Percentiles rank a stretch among this genome's conserved stretches.
These are phyloP conservation scores for Russula earlei DNA, from an alignment of 768 basidiomycete species.

Conservation along the genomic window DNA sequence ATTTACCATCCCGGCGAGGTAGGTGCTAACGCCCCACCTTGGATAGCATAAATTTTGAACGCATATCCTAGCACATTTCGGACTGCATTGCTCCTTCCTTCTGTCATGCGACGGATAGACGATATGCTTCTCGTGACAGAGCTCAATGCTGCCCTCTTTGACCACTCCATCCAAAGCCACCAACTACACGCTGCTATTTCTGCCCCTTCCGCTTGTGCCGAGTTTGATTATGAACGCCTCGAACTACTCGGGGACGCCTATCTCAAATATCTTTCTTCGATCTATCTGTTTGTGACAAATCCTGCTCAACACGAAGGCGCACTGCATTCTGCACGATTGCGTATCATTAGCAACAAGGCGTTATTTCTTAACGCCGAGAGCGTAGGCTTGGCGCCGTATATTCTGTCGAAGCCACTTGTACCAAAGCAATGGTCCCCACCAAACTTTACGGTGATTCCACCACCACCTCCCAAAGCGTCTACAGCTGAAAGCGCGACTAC, in stretches of 20 bases:
- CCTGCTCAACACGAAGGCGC: slow-evolving; percentile 57
- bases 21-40: slow-evolving; percentile 7
- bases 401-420: slow-evolving; percentile 63
- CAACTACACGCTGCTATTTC: slow-evolving; percentile 58
- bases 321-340: slow-evolving; percentile 56
- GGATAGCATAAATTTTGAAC: not conserved
- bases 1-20: slow-evolving; percentile 69
- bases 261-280: slow-evolving; percentile 67
- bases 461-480: slow-evolving; percentile 5
- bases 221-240: slow-evolving; percentile 74
- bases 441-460: slow-evolving; percentile 27
- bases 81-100: slow-evolving; percentile 63
- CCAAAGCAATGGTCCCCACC: slow-evolving; percentile 59
- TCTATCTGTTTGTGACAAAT: slow-evolving; percentile 63
- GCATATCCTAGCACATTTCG: slow-evolving; percentile 46
- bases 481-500: not conserved
- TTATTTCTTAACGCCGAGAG: slow-evolving; percentile 46
- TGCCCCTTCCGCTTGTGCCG: slow-evolving; percentile 58
- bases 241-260: slow-evolving; percentile 82
- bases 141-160: slow-evolving; percentile 60
- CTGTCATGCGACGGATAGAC: slow-evolving; percentile 62
- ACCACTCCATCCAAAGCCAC: slow-evolving; percentile 49
- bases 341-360: slow-evolving; percentile 66
- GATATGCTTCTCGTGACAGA: slow-evolving; percentile 69
- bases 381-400: slow-evolving; percentile 58